A percentile compares a stretch with the other conserved stretches of the same genome.
Conservation (phyloP, 2,329 filamentous ascomycete species). For the Gliomastix tumulicola region DNA sequence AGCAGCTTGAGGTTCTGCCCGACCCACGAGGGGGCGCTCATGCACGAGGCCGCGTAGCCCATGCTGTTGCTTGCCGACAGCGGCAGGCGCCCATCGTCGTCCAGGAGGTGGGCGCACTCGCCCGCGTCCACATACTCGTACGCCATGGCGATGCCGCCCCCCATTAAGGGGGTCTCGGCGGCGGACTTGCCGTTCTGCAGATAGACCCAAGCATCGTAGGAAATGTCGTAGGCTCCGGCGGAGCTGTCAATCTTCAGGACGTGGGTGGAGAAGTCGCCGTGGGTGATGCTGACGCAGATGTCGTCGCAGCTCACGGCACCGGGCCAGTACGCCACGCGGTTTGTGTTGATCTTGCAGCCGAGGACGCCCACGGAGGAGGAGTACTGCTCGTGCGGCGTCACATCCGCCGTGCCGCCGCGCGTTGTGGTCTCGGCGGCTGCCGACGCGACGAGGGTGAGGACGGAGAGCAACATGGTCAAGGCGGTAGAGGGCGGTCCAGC, state of each 20-base stretch:
- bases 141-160: conserved; percentile 43
- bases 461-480: too few species aligned
- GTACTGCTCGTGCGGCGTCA: conserved; percentile 50
- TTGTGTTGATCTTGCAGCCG: conserved; percentile 53
- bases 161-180: conserved; percentile 32
- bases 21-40: conserved; percentile 38
- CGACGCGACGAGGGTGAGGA: too few species aligned
- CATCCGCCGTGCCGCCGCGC: too few species aligned
- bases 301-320: conserved; percentile 42
- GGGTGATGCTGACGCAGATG: conserved; percentile 48
- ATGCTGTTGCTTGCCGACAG: conserved; percentile 51
- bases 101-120: conserved; percentile 43
- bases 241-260: conserved; percentile 53
- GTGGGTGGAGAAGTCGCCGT: conserved; percentile 40
- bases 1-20: conserved; percentile 43
- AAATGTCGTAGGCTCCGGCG: conserved; percentile 49
- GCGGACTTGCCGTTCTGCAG: conserved; percentile 44
- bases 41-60: conserved; percentile 42
- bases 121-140: conserved; percentile 39
- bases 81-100: conserved; percentile 41
- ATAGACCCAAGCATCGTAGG: conserved; percentile 56
- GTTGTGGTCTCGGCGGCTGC: too few species aligned
- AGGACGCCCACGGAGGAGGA: conserved; percentile 51
- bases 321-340: conserved; percentile 57
- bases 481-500: too few species aligned